A percentile compares a stretch with the other conserved stretches of the same genome.
Conservation (phyloP, 306 rosid genomes). For the Canavalia gladiata region DNA sequence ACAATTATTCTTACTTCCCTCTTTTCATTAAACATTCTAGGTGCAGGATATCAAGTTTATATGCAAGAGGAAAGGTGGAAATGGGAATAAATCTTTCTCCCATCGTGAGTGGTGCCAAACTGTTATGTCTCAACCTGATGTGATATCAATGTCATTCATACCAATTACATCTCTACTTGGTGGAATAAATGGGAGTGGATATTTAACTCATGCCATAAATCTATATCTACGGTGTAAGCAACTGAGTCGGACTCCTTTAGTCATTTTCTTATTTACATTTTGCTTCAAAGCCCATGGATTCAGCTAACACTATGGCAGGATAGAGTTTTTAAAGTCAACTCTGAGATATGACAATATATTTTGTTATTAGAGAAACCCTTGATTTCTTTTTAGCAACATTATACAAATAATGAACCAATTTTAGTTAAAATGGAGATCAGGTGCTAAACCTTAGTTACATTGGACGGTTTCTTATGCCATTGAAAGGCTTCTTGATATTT, state of each 20-base stretch:
- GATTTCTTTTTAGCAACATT: constrained; percentile 24
- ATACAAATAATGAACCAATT: constrained; percentile 25
- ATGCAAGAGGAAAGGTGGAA: constrained; percentile 88
- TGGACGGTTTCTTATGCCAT: background rate
- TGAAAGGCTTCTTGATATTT: background rate
- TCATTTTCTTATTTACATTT: constrained; percentile 29
- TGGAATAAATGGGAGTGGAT: constrained; percentile 93
- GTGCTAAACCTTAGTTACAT: background rate
- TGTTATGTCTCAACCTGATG: constrained; percentile 74
- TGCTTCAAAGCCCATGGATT: constrained; percentile 32
- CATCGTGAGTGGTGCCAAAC: constrained; percentile 85
- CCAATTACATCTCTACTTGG: constrained; percentile 84
- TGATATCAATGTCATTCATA: constrained; percentile 85
- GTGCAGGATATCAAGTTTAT: constrained; percentile 74
- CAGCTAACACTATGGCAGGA: constrained; percentile 17
- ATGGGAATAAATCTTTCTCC: constrained; percentile 54
- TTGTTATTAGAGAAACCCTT: constrained; percentile 37
- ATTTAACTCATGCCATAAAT: constrained; percentile 86
- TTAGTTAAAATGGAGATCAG: constrained; percentile 19
- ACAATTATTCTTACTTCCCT: constrained; percentile 19
- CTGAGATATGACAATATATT: background rate
- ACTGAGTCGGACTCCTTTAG: constrained; percentile 32
- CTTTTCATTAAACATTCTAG: constrained; percentile 54
- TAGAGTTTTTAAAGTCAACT: constrained; percentile 13
- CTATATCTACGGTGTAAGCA: constrained; percentile 92